These are phyloP conservation scores for Marvania coccoides DNA, from an alignment of 139 green algal species.

Conservation along the genomic window DNA sequence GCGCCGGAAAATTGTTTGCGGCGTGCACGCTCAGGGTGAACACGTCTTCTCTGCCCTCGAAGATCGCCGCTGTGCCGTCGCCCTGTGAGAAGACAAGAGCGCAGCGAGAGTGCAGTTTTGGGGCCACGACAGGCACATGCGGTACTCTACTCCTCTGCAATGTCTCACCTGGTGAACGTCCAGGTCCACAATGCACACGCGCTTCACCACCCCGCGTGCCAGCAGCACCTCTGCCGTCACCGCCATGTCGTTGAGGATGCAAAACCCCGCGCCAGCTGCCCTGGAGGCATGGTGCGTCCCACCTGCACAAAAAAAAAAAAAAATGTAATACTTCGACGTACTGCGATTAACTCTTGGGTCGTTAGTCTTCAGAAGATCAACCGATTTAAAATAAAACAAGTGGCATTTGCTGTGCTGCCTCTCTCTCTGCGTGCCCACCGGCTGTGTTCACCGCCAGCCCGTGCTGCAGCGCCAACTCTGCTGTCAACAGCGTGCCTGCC, in stretches of 20 bases:
- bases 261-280: constrained; percentile 67
- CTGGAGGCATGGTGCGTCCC: constrained; percentile 78
- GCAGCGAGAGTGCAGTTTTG: no score
- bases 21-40: constrained; percentile 75
- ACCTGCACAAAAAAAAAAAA: no score
- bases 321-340: no score
- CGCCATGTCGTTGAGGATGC: constrained; percentile 85
- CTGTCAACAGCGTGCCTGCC: constrained; percentile 78
- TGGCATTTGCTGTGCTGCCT: neutral
- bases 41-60: constrained; percentile 23
- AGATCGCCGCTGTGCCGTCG: constrained; percentile 58
- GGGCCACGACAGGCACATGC: no score
- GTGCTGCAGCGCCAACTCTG: constrained; percentile 65
- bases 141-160: neutral
- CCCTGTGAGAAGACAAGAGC: constrained; percentile 19
- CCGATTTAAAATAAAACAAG: no score
- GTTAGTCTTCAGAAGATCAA: no score
- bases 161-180: constrained; percentile 75
- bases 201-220: constrained; percentile 17
- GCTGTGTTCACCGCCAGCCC: constrained; percentile 77
- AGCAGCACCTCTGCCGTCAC: constrained; percentile 52
- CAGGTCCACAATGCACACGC: constrained; percentile 79
- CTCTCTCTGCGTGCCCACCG: constrained; percentile 9
- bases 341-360: no score
- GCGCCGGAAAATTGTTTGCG: constrained; percentile 74